Conservation (phyloP, 495 filamentous ascomycete genomes). For the Rusavskia elegans region DNA sequence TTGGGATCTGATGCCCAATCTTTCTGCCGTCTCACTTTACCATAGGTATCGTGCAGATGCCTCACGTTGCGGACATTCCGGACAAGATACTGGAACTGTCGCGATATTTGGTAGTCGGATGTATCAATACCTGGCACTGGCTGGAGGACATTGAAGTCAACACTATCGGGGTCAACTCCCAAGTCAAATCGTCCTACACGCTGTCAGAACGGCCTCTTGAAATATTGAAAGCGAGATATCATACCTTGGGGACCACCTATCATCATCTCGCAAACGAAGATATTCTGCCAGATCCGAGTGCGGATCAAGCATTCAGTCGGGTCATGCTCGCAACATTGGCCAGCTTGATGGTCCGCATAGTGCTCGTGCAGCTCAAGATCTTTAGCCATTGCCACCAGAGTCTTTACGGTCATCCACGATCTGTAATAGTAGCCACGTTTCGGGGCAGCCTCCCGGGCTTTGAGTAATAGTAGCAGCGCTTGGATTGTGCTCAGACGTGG, state of each 20-base stretch:
- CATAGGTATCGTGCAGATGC: slow-evolving; percentile 57
- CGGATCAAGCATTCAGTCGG: slow-evolving; percentile 66
- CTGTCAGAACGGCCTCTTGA: slow-evolving; percentile 1
- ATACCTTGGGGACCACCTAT: slow-evolving; percentile 87
- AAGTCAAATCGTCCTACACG: slow-evolving; percentile 64
- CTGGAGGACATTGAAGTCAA: slow-evolving; percentile 57
- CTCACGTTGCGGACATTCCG: slow-evolving; percentile 64
- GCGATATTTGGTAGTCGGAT: slow-evolving; percentile 58
- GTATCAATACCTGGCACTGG: slow-evolving; percentile 53
- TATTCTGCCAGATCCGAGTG: slow-evolving; percentile 79
- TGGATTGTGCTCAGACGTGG: slow-evolving; percentile 89
- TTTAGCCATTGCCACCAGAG: slow-evolving; percentile 80
- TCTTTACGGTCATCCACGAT: slow-evolving; percentile 95
- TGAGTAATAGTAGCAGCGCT: slow-evolving; percentile 72
- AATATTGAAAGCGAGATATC: neutral
- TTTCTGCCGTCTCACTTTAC: slow-evolving; percentile 55
- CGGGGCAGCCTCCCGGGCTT: slow-evolving; percentile 80
- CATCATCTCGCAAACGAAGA: slow-evolving; percentile 82
- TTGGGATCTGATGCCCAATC: slow-evolving; percentile 84
- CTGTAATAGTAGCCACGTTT: slow-evolving; percentile 94
- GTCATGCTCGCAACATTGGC: slow-evolving; percentile 49
- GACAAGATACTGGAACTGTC: slow-evolving; percentile 71
- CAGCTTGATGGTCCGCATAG: slow-evolving; percentile 55
- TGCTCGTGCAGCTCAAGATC: slow-evolving; percentile 89
- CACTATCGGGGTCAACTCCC: slow-evolving; percentile 53